Base-by-base conservation (phyloP, 257 asterid genomes). In the Salvia miltiorrhiza region DNA sequence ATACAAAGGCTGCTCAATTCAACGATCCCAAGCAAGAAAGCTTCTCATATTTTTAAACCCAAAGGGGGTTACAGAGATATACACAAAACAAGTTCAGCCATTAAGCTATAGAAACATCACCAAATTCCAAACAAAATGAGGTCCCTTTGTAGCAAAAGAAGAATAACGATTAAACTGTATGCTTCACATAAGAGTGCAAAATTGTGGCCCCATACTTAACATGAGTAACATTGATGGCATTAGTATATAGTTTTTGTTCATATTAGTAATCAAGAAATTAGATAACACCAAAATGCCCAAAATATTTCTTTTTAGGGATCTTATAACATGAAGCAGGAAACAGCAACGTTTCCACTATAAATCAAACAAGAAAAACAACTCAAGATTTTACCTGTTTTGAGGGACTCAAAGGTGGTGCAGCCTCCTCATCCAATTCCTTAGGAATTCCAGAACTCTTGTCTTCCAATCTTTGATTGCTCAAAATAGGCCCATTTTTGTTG, bases 321-420 rank as follows among this genome's bases (percentile, higher is more conserved):
- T 2, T 1, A 30, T 4, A 26, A 30, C n/a, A n/a, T n/a, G n/a
- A n/a, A n/a, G n/a, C n/a, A 6, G 5, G 4, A n/a, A 19, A 50
- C 14, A 33, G 28, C 9, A 10, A 23, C 1, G 32, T 45, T 57
- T 68, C 20, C n/a, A n/a, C n/a, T n/a, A n/a, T n/a, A n/a, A n/a
- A n/a, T n/a, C n/a, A n/a, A n/a, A n/a, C n/a, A n/a, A n/a, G n/a
- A n/a, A n/a, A n/a, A n/a, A n/a, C n/a, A n/a, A n/a, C n/a, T n/a
- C n/a, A n/a, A 19, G 14, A 40, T 41, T 28, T 67, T 28, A 80
- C 97, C 95, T 74, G 80, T 56, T 70, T 78, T 4, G 63, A 54
- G 24, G 83, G 71, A 47, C 76, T 20, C 24, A 68, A 65, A 5
- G 61, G 63, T 23, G 66, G 63, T 23, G 66, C 72, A 62, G 74